phyloP scores from a whole-genome alignment of 257 asterid species.

The Plectranthus barbatus region DNA sequence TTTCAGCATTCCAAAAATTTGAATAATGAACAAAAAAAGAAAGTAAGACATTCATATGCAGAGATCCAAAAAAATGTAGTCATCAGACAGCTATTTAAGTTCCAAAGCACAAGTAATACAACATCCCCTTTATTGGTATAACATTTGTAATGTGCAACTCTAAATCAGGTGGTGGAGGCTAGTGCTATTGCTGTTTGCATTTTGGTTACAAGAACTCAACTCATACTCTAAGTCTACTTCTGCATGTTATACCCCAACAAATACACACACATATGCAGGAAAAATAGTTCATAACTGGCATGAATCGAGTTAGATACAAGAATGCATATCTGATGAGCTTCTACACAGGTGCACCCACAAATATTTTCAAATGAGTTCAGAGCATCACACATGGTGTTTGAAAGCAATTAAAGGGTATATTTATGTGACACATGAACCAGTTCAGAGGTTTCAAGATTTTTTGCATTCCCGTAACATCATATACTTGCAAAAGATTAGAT shows the following conservation, averaged over 20 bases:
- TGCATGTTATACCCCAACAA: not conserved
- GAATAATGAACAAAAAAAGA: not conserved
- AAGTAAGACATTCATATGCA: not conserved
- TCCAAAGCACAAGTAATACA: not conserved
- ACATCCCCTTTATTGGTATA: not conserved
- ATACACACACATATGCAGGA: not conserved
- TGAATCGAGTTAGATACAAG: not conserved
- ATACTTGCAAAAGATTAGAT: too few species aligned
- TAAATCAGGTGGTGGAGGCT: slow-evolving; percentile 64
- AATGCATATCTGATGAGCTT: not conserved
- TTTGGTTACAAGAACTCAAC: slow-evolving; percentile 49
- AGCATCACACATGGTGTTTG: too few species aligned
- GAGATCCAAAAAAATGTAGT: not conserved
- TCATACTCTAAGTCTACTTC: slow-evolving; percentile 32
- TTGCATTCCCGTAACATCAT: too few species aligned
- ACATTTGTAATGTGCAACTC: slow-evolving; percentile 3
- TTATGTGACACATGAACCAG: too few species aligned
- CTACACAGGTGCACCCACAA: too few species aligned
- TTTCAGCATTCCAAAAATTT: not conserved
- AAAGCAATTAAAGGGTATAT: too few species aligned
- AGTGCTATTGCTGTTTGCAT: slow-evolving; percentile 61
- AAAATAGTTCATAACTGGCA: not conserved
- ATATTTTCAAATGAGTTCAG: too few species aligned
- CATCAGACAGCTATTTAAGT: not conserved
- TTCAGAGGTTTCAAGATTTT: too few species aligned